Base-by-base conservation (phyloP, 225 moss, liverwort and hornwort species). In the Marchantia paleacea region DNA sequence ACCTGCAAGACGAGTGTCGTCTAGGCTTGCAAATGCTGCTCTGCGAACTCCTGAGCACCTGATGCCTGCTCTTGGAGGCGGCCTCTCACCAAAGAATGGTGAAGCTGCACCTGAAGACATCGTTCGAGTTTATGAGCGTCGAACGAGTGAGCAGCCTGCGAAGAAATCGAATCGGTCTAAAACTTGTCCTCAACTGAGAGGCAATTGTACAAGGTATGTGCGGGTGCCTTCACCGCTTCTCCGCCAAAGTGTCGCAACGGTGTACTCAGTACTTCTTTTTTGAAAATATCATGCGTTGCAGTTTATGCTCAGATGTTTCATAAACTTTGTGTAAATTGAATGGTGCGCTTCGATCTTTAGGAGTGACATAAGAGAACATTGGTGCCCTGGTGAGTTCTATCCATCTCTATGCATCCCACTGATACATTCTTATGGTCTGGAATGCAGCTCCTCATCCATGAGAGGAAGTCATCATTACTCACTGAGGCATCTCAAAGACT, bases 31-130 rank as follows among this genome's bases (percentile, higher is more conserved):
- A 3, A 20, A 0, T 7, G 54, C 39, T 76, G 57, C 20, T n/a
- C 24, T 78, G 48, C 65, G 39, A 26, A 78, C 78, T 52, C 78
- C 78, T 25, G 65, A 65, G 28, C 49, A 66, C 51, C 51, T 78
- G 50, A 62, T 78, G 50, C 51, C 78, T 50, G 78, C 78, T 25
- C 61, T 78, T 78, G 65, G 78, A 64, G 78, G 52, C 19, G 78
- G 78, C 0, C 1, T 26, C 22, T 64, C 67, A 53, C 67, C 65
- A 30, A 78, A 49, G 0, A 7, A 29, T 51, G 65, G 51, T 29
- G 20, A 65, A 29, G 50, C 65, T 29, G 64, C 65, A 3, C 52
- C 78, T 22, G 78, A 78, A 50, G 78, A 62, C 0, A 78, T 15
- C 7, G 11, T 78, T 52, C 67, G 25, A 52, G 78, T 78, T 24